Evolutionary conservation across 2,329 filamentous ascomycete species (phyloP).

Genomic region (Xylariaceae sp.): DNA sequence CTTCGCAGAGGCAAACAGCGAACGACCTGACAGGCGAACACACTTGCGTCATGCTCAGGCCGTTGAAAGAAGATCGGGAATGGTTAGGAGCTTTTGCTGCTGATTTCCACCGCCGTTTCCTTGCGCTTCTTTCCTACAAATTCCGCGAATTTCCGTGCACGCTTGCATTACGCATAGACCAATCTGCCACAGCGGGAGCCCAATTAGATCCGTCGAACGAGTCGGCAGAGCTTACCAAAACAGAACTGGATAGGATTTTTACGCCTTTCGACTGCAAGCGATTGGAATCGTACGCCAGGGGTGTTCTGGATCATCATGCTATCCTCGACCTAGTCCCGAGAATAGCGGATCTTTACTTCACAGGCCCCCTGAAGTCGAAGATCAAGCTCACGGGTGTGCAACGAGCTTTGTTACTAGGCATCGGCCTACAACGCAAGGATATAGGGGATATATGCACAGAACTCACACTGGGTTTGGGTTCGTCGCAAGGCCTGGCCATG

Average conservation of each 20-base stretch:
- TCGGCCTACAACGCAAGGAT: conserved; percentile 88
- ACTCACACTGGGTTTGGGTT: conserved; percentile 70
- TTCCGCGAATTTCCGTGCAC: conserved; percentile 81
- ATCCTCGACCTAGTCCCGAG: conserved; percentile 89
- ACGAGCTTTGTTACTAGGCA: conserved; percentile 82
- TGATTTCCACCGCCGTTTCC: conserved; percentile 94
- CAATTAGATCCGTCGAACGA: conserved; percentile 63
- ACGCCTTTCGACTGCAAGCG: conserved; percentile 95
- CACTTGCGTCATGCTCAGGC: conserved; percentile 94
- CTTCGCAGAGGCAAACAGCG: conserved; percentile 73
- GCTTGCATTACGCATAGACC: conserved; percentile 83
- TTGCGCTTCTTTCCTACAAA: conserved; percentile 86
- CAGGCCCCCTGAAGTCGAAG: conserved; percentile 66
- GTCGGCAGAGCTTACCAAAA: conserved; percentile 65
- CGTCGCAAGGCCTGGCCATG: conserved; percentile 87
- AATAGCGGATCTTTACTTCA: conserved; percentile 84
- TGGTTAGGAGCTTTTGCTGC: conserved; percentile 91
- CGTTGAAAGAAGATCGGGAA: conserved; percentile 72
- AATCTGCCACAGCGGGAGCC: conserved; percentile 76
- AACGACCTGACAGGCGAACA: conserved; percentile 98
- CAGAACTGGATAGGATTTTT: conserved; percentile 75
- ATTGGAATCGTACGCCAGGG: conserved; percentile 92
- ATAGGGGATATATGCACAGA: conserved; percentile 81
- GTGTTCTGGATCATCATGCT: conserved; percentile 96
- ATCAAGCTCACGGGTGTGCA: conserved; percentile 82